Conservation (phyloP, 2,329 filamentous ascomycete species). For the Cephalotrichum gorgonifer region DNA sequence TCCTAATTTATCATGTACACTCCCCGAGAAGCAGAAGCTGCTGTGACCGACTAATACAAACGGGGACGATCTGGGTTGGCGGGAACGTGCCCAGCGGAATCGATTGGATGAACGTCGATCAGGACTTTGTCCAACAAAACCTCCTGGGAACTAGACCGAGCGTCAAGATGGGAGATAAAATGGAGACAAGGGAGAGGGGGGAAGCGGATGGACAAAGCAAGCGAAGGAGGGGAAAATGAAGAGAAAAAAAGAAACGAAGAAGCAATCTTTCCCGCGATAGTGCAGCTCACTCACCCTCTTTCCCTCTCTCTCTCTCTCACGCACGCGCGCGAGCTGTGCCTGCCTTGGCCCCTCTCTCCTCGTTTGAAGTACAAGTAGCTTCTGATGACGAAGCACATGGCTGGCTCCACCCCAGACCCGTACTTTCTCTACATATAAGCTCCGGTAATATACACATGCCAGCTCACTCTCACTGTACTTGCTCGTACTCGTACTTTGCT, state of each 20-base stretch:
- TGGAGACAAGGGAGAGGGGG: not conserved
- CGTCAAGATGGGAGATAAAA: not conserved
- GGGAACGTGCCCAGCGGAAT: not conserved
- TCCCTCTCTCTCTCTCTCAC: not conserved
- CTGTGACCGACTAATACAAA: not conserved
- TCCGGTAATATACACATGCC: not conserved
- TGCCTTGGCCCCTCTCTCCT: too few species aligned
- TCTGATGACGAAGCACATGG: not conserved
- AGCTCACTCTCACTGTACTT: too few species aligned
- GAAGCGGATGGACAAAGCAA: not conserved
- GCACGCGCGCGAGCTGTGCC: too few species aligned
- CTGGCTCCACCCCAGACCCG: not conserved
- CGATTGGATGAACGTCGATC: not conserved
- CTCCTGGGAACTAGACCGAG: not conserved
- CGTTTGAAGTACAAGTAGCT: not conserved
- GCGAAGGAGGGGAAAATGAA: not conserved
- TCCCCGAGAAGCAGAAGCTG: not conserved
- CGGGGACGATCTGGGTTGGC: not conserved
- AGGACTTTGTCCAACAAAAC: not conserved
- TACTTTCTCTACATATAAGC: not conserved
- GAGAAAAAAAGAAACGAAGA: slow-evolving; percentile 1
- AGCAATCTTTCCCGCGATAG: not conserved
- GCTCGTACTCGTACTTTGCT: not conserved
- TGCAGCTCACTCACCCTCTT: not conserved
- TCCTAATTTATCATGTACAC: slow-evolving; percentile 1